Evolutionary conservation across 192 early-diverging fungal species (phyloP).

Genomic region (Linnemannia elongata): DNA sequence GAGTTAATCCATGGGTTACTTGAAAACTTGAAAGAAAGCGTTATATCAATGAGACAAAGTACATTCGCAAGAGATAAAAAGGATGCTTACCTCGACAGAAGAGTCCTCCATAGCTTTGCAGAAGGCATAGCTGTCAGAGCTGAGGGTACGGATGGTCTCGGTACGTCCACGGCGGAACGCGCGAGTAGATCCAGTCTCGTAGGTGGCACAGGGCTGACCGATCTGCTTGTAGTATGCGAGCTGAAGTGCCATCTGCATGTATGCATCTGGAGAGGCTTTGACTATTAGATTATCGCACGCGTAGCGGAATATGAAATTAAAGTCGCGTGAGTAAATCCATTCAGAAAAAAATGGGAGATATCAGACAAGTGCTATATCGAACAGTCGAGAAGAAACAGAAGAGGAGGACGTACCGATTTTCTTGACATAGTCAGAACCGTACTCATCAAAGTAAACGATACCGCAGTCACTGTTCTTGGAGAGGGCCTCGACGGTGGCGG

Average conservation of each 20-base stretch:
- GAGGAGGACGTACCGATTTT: slow-evolving; percentile 60
- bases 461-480: slow-evolving; percentile 73
- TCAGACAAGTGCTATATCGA: background rate
- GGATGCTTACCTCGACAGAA: slow-evolving; percentile 40
- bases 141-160: slow-evolving; percentile 86
- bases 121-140: slow-evolving; percentile 77
- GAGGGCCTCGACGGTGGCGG: slow-evolving; percentile 62
- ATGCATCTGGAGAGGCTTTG: slow-evolving; percentile 83
- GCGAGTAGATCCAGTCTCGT: slow-evolving; percentile 89
- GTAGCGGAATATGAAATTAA: background rate
- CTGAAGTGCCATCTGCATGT: slow-evolving; percentile 89
- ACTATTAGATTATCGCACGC: background rate
- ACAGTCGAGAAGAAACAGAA: background rate
- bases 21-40: background rate
- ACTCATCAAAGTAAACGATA: slow-evolving; percentile 76
- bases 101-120: slow-evolving; percentile 73
- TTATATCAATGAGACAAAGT: background rate
- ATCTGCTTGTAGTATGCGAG: slow-evolving; percentile 86
- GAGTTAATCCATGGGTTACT: no score
- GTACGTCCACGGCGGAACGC: slow-evolving; percentile 88
- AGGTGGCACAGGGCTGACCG: slow-evolving; percentile 73
- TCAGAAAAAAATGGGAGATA: background rate
- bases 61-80: background rate
- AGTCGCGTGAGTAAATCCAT: background rate
- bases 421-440: slow-evolving; percentile 85